phyloP scores from a whole-genome alignment of 2,329 filamentous ascomycete species.

The Aphanoascus verrucosus region DNA sequence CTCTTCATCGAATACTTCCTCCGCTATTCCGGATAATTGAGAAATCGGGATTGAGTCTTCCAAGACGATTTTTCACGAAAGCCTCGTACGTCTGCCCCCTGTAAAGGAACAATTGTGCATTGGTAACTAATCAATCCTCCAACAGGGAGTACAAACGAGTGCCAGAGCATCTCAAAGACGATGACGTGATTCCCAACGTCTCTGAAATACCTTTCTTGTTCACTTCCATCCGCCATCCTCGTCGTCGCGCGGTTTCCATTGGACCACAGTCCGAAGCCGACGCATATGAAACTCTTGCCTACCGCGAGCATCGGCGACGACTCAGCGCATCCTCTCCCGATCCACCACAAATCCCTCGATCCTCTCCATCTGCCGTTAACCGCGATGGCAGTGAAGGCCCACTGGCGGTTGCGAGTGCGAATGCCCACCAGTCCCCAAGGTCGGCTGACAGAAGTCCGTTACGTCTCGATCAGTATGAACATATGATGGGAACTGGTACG shows the following conservation, averaged over 20 bases:
- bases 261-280: conserved; percentile 94
- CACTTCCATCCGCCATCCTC: conserved; percentile 68
- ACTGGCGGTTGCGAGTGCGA: not conserved
- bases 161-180: conserved; percentile 59
- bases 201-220: conserved; percentile 76
- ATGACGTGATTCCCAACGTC: conserved; percentile 84
- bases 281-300: conserved; percentile 88
- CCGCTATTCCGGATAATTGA: conserved; percentile 82
- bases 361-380: conserved; percentile 19
- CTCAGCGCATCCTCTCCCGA: conserved; percentile 46
- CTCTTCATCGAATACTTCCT: conserved; percentile 64
- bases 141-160: conserved; percentile 68
- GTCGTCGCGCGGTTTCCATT: conserved; percentile 70
- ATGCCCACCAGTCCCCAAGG: not conserved
- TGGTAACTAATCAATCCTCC: conserved; percentile 10
- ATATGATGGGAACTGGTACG: conserved; percentile 60
- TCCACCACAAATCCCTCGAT: conserved; percentile 11
- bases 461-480: conserved; percentile 54
- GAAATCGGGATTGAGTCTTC: conserved; percentile 64
- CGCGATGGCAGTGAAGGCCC: not conserved
- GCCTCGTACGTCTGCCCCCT: conserved; percentile 49
- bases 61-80: conserved; percentile 80
- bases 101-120: not conserved
- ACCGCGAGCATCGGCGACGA: conserved; percentile 60
- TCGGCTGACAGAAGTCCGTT: conserved; percentile 8